Evolutionary conservation across 2,329 filamentous ascomycete genomes (phyloP).

Genomic region (Colletotrichum tropicicola): DNA sequence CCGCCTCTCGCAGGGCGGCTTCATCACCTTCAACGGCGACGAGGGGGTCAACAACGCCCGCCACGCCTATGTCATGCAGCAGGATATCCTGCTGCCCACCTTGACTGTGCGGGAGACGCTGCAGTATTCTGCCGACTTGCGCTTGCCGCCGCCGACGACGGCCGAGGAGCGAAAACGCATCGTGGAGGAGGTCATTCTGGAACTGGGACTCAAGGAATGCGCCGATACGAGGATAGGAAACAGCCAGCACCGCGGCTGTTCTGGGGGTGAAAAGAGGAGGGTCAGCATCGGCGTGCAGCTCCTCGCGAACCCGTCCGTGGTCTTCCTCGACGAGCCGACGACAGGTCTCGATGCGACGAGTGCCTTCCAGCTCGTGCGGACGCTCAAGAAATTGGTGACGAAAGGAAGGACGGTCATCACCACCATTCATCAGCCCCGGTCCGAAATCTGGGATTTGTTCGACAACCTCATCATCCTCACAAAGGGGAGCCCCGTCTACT

Average conservation of each 20-base stretch:
- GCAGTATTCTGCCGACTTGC: conserved; percentile 75
- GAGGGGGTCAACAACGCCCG: conserved; percentile 62
- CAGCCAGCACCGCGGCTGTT: conserved; percentile 77
- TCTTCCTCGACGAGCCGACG: conserved; percentile 83
- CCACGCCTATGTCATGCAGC: conserved; percentile 79
- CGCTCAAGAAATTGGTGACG: conserved; percentile 72
- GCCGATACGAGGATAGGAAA: conserved; percentile 79
- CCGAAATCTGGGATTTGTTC: conserved; percentile 82
- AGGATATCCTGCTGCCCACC: conserved; percentile 77
- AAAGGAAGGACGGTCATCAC: conserved; percentile 77
- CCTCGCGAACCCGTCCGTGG: conserved; percentile 79
- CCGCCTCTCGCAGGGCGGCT: conserved; percentile 60
- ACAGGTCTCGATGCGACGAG: conserved; percentile 82
- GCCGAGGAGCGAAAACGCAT: conserved; percentile 66
- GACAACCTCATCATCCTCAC: conserved; percentile 77
- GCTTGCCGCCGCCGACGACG: conserved; percentile 70
- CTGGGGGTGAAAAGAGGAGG: conserved; percentile 80
- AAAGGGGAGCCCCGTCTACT: conserved; percentile 74
- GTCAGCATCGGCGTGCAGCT: conserved; percentile 83
- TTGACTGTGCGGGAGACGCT: conserved; percentile 81
- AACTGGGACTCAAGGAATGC: conserved; percentile 80
- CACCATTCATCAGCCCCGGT: conserved; percentile 81
- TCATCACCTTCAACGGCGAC: conserved; percentile 68
- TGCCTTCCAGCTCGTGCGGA: conserved; percentile 77
- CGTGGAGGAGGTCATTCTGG: conserved; percentile 80